Evolutionary conservation across 1,284 basidiomycete genomes (phyloP).

Genomic region (Ceratobasidium sp.): DNA sequence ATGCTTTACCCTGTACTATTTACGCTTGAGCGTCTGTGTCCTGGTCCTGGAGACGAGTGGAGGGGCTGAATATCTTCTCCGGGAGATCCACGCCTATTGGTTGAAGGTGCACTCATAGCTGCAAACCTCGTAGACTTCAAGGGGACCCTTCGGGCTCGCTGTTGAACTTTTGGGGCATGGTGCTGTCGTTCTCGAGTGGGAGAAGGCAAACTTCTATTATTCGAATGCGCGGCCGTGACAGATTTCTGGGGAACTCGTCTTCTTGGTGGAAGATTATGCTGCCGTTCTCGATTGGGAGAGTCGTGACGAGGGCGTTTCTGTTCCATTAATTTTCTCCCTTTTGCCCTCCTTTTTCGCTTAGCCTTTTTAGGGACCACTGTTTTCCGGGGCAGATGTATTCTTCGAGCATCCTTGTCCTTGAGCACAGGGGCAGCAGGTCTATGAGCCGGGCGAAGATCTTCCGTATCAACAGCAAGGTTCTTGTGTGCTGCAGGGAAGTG

Average conservation of each 20-base stretch:
- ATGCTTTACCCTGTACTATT: background rate
- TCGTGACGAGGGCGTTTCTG: conserved; percentile 6
- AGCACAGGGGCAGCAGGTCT: conserved; percentile 31
- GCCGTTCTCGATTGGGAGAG: background rate
- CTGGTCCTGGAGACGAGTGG: background rate
- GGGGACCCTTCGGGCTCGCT: background rate
- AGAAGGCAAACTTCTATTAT: background rate
- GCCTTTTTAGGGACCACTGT: background rate
- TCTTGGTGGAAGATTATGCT: background rate
- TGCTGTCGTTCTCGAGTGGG: background rate
- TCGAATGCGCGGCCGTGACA: background rate
- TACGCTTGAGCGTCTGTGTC: background rate
- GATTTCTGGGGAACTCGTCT: background rate
- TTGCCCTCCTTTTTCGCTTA: conserved; percentile 18
- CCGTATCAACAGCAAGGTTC: background rate
- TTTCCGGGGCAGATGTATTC: conserved; percentile 9
- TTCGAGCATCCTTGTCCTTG: conserved; percentile 6
- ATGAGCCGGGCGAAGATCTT: background rate
- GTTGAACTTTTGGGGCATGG: background rate
- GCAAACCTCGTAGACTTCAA: background rate
- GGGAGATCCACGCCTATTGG: background rate
- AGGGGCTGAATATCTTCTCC: background rate
- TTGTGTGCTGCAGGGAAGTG: background rate
- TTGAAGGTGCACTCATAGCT: conserved; percentile 14
- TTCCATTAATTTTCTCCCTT: conserved; percentile 8